Percentiles rank a stretch among this genome's conserved stretches.
These are phyloP conservation scores for Meyerozyma athensensis DNA, from an alignment of 1,139 yeast species.

Conservation along the genomic window DNA sequence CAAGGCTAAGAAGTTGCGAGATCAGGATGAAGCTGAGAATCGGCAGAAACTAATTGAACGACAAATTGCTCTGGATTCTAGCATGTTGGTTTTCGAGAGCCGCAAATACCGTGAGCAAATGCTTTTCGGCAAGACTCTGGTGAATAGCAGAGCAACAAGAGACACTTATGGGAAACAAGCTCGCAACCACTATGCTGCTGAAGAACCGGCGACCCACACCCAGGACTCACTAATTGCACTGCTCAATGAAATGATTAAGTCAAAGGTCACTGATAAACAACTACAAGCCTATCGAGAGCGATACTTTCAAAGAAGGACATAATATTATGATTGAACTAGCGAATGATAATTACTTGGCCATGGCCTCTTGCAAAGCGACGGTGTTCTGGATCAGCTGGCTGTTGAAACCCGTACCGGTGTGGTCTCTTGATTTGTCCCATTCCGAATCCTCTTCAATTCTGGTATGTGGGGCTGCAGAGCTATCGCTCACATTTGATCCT, in stretches of 20 bases:
- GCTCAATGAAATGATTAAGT: not conserved
- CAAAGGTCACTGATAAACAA: slow-evolving; percentile 3
- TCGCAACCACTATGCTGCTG: not conserved
- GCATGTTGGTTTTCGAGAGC: slow-evolving; percentile 9
- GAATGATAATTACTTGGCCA: slow-evolving; percentile 4
- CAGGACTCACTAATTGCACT: not conserved
- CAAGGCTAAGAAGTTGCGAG: slow-evolving; percentile 8
- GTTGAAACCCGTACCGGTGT: slow-evolving; percentile 7
- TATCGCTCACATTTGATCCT: slow-evolving; percentile 9
- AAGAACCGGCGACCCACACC: not conserved
- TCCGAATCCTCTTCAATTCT: slow-evolving; percentile 13
- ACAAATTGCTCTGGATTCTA: slow-evolving; percentile 3
- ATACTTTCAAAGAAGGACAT: slow-evolving; percentile 5
- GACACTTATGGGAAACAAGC: not conserved
- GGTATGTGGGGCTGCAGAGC: slow-evolving; percentile 3
- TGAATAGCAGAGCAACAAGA: not conserved
- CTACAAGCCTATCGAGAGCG: slow-evolving; percentile 4
- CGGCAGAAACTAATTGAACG: slow-evolving; percentile 5
- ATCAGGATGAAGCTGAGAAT: slow-evolving; percentile 6
- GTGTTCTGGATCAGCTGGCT: slow-evolving; percentile 12
- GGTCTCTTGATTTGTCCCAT: slow-evolving; percentile 12
- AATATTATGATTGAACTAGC: not conserved
- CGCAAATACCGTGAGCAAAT: slow-evolving; percentile 5
- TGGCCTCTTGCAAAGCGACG: slow-evolving; percentile 17
- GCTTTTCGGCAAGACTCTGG: not conserved